phyloP scores from a whole-genome alignment of 495 filamentous ascomycete species.

The Apiosordaria backusii region DNA sequence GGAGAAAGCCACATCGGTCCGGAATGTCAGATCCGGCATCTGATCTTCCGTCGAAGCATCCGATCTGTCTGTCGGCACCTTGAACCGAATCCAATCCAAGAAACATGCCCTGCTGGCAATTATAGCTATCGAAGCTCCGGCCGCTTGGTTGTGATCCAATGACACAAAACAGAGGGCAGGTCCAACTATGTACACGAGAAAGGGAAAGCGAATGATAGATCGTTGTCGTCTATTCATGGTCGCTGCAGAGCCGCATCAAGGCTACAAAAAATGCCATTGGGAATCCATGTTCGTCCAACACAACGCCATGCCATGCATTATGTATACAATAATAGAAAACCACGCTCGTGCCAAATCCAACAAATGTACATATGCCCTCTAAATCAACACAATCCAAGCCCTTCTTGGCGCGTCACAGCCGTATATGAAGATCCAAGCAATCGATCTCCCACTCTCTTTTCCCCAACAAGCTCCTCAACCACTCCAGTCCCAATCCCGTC shows the following conservation, averaged over 20 bases:
- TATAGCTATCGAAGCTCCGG: too few relatives aligned
- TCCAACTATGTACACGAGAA: too few relatives aligned
- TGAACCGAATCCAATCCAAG: not conserved
- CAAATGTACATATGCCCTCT: not conserved
- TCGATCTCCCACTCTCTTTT: constrained; percentile 77
- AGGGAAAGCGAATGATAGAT: too few relatives aligned
- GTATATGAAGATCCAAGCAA: constrained; percentile 76
- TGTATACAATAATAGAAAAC: not conserved
- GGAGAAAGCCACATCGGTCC: not conserved
- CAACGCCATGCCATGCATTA: not conserved
- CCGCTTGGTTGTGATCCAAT: too few relatives aligned
- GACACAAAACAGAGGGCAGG: too few relatives aligned
- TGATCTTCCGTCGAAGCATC: not conserved
- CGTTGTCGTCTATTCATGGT: too few relatives aligned
- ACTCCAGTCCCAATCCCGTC: constrained; percentile 79
- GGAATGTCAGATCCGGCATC: not conserved
- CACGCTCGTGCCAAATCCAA: not conserved
- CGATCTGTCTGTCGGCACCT: not conserved
- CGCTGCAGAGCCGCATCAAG: too few relatives aligned
- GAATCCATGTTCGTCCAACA: not conserved
- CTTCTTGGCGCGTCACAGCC: constrained; percentile 44
- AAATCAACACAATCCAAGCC: not conserved
- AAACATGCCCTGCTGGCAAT: too few relatives aligned
- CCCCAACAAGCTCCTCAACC: constrained; percentile 72
- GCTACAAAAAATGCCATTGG: not conserved